A percentile compares a stretch with the other conserved stretches of the same genome.
Conservation (phyloP, 371 early-diverging fungal genomes). For the Homolaphlyctis polyrhiza region DNA sequence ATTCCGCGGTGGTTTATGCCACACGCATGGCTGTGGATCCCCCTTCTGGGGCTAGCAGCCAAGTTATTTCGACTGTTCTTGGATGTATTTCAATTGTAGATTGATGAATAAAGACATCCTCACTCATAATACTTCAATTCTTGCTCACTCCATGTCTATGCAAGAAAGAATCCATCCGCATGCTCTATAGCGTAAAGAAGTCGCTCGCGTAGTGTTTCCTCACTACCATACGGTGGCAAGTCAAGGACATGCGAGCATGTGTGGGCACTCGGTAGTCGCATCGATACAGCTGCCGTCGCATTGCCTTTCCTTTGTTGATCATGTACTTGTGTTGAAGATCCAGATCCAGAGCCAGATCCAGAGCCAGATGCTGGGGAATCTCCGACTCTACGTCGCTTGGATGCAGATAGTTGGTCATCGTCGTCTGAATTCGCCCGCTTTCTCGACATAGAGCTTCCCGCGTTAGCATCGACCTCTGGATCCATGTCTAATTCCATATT, state of each 20-base stretch:
- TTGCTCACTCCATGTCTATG: no score
- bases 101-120: no score
- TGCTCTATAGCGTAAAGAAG: not conserved
- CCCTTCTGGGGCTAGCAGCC: no score
- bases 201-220: not conserved
- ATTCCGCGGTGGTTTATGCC: no score
- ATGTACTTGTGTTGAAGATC: not conserved
- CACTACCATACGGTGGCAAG: not conserved
- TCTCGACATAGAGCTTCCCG: not conserved
- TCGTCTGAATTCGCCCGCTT: not conserved
- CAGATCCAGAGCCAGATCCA: not conserved
- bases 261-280: not conserved
- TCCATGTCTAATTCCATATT: not conserved
- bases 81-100: no score
- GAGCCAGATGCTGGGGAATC: not conserved
- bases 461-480: not conserved
- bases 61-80: no score
- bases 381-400: not conserved
- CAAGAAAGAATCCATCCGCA: not conserved
- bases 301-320: not conserved
- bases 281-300: not conserved
- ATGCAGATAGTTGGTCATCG: not conserved
- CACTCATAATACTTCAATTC: no score
- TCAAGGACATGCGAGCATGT: not conserved
- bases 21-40: no score